A percentile compares a stretch with the other conserved stretches of the same genome.
phyloP scores from a whole-genome alignment of 208 protist genomes.

The Trichomonas gallinae region DNA sequence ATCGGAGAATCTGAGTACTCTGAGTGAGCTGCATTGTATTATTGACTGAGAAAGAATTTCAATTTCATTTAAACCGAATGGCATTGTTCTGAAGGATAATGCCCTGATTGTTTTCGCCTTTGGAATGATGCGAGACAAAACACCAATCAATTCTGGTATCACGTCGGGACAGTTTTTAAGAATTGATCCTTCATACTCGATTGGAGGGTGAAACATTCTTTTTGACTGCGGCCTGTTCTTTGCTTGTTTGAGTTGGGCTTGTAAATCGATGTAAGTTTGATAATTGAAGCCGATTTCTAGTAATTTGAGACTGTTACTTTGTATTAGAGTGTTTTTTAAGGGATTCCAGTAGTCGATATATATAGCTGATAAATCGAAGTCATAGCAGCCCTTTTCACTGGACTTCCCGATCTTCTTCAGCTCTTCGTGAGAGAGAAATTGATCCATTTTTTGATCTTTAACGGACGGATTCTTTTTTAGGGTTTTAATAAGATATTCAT shows the following conservation, averaged over 20 bases:
- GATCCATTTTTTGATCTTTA: neutral
- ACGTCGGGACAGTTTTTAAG: neutral
- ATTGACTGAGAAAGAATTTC: neutral
- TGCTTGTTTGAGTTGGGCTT: neutral
- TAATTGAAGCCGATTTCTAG: neutral
- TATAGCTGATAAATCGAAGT: neutral
- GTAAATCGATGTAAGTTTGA: neutral
- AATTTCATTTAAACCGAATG: neutral
- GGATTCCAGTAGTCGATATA: neutral
- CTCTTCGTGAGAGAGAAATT: neutral
- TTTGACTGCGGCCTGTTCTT: neutral
- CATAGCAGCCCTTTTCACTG: neutral
- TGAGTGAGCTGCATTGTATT: neutral
- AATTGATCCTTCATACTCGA: neutral
- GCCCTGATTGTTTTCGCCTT: neutral
- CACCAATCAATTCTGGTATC: neutral
- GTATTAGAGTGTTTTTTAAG: neutral
- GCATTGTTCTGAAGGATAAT: neutral
- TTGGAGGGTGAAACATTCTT: neutral
- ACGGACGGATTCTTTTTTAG: neutral
- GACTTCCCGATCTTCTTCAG: neutral
- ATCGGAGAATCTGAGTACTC: neutral
- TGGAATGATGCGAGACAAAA: neutral
- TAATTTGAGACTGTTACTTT: neutral
- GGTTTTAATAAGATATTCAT: no score